Conservation (phyloP, 2,329 filamentous ascomycete species). For the Eutypella sp. region DNA sequence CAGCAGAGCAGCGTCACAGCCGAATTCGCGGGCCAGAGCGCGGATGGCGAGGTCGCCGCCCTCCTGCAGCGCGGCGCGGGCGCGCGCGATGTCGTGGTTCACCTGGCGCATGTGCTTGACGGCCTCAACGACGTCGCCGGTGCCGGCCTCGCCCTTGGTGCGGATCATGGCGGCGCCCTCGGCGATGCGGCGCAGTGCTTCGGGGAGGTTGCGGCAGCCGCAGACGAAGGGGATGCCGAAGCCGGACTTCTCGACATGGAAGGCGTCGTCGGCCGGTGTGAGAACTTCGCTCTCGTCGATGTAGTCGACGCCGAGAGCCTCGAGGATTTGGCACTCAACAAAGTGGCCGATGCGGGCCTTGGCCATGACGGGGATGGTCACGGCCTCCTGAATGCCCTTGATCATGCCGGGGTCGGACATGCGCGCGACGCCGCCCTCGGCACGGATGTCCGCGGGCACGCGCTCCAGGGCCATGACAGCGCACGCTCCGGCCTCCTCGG, state of each 20-base stretch:
- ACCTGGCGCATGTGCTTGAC: conserved; percentile 94
- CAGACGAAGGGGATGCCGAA: conserved; percentile 92
- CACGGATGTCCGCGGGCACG: conserved; percentile 92
- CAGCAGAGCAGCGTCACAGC: conserved; percentile 71
- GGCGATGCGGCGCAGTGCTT: conserved; percentile 83
- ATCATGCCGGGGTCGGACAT: conserved; percentile 97
- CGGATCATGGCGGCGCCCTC: conserved; percentile 98
- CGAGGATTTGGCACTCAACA: conserved; percentile 97
- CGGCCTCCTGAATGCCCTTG: conserved; percentile 87
- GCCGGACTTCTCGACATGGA: conserved; percentile 84
- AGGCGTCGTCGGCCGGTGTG: conserved; percentile 83
- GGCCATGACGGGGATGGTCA: conserved; percentile 98
- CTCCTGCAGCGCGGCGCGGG: conserved; percentile 65
- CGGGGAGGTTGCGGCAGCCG: conserved; percentile 89
- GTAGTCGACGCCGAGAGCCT: conserved; percentile 92
- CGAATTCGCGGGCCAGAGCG: conserved; percentile 75
- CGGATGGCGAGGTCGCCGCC: conserved; percentile 52
- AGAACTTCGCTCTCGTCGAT: conserved; percentile 98
- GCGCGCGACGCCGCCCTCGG: conserved; percentile 85
- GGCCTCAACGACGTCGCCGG: conserved; percentile 93
- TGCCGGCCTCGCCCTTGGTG: conserved; percentile 96
- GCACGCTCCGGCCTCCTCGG: conserved; percentile 90
- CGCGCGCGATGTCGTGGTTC: conserved; percentile 73
- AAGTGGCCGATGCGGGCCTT: conserved; percentile 98
- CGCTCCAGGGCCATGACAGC: conserved; percentile 99